Conservation (phyloP, 148 eudicot genomes). For the Spergularia bocconei region DNA sequence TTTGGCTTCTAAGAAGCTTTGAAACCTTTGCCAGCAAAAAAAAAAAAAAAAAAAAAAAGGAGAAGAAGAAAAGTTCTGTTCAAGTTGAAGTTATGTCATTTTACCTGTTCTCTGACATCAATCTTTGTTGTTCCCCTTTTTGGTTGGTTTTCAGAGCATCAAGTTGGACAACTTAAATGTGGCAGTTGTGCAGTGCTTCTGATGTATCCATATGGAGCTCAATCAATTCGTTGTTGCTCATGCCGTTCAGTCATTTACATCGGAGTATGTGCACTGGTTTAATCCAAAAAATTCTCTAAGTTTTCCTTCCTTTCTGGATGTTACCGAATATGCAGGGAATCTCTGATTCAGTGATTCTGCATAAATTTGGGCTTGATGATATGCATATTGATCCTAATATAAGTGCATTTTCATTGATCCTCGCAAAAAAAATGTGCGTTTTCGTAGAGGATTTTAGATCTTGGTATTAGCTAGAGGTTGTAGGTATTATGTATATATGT, state of each 20-base stretch:
- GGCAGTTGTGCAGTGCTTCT: slow-evolving; percentile 72
- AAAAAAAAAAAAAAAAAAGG: too few relatives aligned
- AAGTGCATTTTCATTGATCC: too few relatives aligned
- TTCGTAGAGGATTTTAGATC: neutral
- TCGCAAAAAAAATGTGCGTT: neutral
- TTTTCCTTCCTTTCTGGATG: neutral
- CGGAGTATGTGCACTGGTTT: slow-evolving; percentile 47
- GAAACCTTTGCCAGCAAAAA: too few relatives aligned
- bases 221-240: slow-evolving; percentile 66
- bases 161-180: slow-evolving; percentile 92
- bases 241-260: slow-evolving; percentile 69
- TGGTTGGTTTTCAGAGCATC: slow-evolving; percentile 49
- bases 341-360: neutral
- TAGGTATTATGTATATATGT: neutral
- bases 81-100: neutral
- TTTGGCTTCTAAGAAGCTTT: neutral
- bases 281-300: neutral
- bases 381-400: neutral
- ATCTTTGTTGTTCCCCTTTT: neutral
- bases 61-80: neutral
- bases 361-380: neutral
- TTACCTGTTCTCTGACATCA: neutral
- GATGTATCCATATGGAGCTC: slow-evolving; percentile 90
- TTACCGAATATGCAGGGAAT: neutral
- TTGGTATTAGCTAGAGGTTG: too few relatives aligned